Evolutionary conservation across 2,329 filamentous ascomycete species (phyloP).

Genomic region (Esteya vermicola): DNA sequence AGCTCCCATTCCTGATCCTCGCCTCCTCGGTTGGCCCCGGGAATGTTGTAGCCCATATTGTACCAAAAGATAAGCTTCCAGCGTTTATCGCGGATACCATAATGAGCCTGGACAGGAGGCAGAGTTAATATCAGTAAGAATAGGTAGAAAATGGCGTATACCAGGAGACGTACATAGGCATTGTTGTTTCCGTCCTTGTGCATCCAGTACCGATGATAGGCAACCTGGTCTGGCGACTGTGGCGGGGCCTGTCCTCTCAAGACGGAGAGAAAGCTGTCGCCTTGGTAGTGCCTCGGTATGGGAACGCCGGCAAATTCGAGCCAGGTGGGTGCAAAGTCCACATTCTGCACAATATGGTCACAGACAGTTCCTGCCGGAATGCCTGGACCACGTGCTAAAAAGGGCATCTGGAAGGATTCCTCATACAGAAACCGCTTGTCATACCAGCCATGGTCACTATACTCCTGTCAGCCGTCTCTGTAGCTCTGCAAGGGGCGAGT

Average conservation of each 20-base stretch:
- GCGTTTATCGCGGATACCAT: conserved; percentile 33
- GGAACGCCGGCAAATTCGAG: conserved; percentile 27
- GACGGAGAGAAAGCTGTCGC: conserved; percentile 25
- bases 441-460: conserved; percentile 43
- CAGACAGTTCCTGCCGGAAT: conserved; percentile 24
- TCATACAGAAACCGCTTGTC: conserved; percentile 46
- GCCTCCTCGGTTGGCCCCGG: conserved; percentile 25
- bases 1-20: conserved; percentile 37
- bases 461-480: no score
- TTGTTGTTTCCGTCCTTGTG: conserved; percentile 34
- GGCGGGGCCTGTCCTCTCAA: no score
- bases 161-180: no score
- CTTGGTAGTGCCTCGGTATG: conserved; percentile 36
- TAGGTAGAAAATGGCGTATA: no score
- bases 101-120: conserved; percentile 39
- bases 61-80: conserved; percentile 46
- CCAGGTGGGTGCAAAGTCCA: conserved; percentile 37
- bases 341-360: conserved; percentile 25
- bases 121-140: no score
- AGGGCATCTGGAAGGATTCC: conserved; percentile 41
- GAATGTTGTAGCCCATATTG: conserved; percentile 30
- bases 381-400: conserved; percentile 30
- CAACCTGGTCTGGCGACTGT: conserved; percentile 27
- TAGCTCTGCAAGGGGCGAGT: no score
- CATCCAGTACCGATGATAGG: conserved; percentile 44